phyloP scores from a whole-genome alignment of 331 rosid genomes.

The Malus hybrid region DNA sequence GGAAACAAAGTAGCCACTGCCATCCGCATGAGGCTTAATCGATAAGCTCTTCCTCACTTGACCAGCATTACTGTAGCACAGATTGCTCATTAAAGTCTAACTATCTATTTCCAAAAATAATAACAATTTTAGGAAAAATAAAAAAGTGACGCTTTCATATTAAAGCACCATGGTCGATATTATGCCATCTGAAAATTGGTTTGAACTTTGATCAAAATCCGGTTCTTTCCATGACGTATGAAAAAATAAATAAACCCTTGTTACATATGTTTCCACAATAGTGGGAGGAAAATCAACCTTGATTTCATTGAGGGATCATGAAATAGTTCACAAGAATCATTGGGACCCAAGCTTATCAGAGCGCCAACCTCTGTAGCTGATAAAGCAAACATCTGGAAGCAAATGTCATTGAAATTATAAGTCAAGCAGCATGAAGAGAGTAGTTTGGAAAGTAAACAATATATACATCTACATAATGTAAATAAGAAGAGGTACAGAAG shows the following conservation, averaged over 20 bases:
- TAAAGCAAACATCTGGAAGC: slow-evolving; percentile 61
- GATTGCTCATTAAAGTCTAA: slow-evolving; percentile 14
- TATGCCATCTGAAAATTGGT: slow-evolving; percentile 11
- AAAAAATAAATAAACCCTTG: neutral
- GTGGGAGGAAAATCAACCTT: slow-evolving; percentile 49
- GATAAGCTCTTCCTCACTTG: slow-evolving; percentile 88
- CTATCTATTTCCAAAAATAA: neutral
- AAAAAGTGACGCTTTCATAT: neutral
- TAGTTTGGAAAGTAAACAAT: neutral
- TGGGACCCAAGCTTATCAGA: slow-evolving; percentile 70
- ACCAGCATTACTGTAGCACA: slow-evolving; percentile 77
- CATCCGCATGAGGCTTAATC: slow-evolving; percentile 58
- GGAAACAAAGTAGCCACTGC: slow-evolving; percentile 67
- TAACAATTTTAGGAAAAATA: neutral
- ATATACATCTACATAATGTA: slow-evolving; percentile 1
- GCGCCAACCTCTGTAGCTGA: slow-evolving; percentile 83
- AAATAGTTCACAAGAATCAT: slow-evolving; percentile 83
- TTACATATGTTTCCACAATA: neutral
- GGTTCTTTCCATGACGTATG: neutral
- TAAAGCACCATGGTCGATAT: neutral
- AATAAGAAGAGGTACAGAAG: neutral
- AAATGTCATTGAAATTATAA: neutral
- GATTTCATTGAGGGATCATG: slow-evolving; percentile 87
- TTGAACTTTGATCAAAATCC: slow-evolving; percentile 1
- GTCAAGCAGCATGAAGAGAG: slow-evolving; percentile 1